Percentiles rank a stretch among this genome's conserved stretches.
These are phyloP conservation scores for Aspergillus brunneoviolaceus DNA, from an alignment of 2,329 filamentous ascomycete genomes.

Conservation along the genomic window DNA sequence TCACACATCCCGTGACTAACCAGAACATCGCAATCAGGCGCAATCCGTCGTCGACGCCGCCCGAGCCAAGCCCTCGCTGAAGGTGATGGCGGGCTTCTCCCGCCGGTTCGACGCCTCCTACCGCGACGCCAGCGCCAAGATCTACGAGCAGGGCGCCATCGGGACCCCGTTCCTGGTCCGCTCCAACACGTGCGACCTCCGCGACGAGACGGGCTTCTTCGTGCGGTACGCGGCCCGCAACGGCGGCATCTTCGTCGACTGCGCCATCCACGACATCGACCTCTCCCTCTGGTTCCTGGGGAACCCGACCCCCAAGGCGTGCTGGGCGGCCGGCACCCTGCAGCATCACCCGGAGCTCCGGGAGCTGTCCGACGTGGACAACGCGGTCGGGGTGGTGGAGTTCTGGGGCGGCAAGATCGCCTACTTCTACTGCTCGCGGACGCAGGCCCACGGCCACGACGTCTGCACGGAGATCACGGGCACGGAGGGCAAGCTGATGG, in stretches of 20 bases:
- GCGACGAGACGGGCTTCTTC: slow-evolving; percentile 62
- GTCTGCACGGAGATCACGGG: slow-evolving; percentile 35
- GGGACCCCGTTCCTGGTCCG: slow-evolving; percentile 58
- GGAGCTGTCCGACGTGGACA: slow-evolving; percentile 36
- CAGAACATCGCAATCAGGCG: slow-evolving; percentile 38
- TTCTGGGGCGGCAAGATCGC: slow-evolving; percentile 40
- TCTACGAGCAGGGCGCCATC: slow-evolving; percentile 50
- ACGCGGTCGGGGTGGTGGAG: slow-evolving; percentile 38
- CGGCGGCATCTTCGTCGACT: slow-evolving; percentile 66
- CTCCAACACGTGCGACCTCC: slow-evolving; percentile 62
- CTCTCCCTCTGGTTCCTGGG: slow-evolving; percentile 42
- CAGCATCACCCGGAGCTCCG: slow-evolving; percentile 30
- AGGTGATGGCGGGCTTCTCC: slow-evolving; percentile 62
- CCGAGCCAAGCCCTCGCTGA: slow-evolving; percentile 51
- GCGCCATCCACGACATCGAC: slow-evolving; percentile 65
- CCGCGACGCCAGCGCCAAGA: slow-evolving; percentile 53
- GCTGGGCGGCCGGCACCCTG: slow-evolving; percentile 31
- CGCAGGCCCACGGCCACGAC: slow-evolving; percentile 39
- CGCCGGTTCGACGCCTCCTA: slow-evolving; percentile 62
- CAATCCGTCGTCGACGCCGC: slow-evolving; percentile 57
- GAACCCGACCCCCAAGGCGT: slow-evolving; percentile 30
- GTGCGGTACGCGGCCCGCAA: slow-evolving; percentile 60
- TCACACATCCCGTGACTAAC: background rate
- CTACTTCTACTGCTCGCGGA: slow-evolving; percentile 35
- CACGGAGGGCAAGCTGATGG: slow-evolving; percentile 18